These are phyloP conservation scores for Metarhizium brunneum DNA, from an alignment of 2,329 filamentous ascomycete genomes.

Conservation along the genomic window DNA sequence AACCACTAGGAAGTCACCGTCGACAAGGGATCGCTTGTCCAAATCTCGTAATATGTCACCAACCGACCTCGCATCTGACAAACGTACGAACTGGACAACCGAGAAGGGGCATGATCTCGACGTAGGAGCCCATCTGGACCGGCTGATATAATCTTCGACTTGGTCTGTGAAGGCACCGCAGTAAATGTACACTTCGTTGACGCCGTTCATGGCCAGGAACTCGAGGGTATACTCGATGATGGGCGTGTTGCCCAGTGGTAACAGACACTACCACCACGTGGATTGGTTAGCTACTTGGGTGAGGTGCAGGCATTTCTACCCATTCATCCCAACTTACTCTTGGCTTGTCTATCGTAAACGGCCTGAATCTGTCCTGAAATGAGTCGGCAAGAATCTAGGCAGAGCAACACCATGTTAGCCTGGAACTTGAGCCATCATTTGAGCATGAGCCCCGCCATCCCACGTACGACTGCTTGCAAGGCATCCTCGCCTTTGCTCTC, in stretches of 20 bases:
- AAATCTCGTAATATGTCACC: constrained; percentile 94
- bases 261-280: constrained; percentile 57
- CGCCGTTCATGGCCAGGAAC: constrained; percentile 87
- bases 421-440: constrained; percentile 1
- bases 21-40: constrained; percentile 75
- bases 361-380: constrained; percentile 84
- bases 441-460: constrained; percentile 14
- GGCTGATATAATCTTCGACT: constrained; percentile 76
- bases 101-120: constrained; percentile 58
- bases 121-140: constrained; percentile 60
- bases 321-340: constrained; percentile 42
- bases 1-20: constrained; percentile 84
- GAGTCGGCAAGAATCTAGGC: constrained; percentile 79
- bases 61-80: constrained; percentile 71
- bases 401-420: constrained; percentile 12
- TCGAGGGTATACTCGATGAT: constrained; percentile 97
- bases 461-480: constrained; percentile 46
- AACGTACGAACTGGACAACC: constrained; percentile 74
- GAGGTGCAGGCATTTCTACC: background rate
- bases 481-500: constrained; percentile 50
- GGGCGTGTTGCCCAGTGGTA: constrained; percentile 87
- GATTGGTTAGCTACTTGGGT: background rate
- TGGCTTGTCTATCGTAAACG: constrained; percentile 81
- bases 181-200: constrained; percentile 91
- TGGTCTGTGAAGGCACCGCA: constrained; percentile 79